A percentile compares a stretch with the other conserved stretches of the same genome.
Conservation (phyloP, 2,329 filamentous ascomycete genomes). For the Fusarium drepaniforme region DNA sequence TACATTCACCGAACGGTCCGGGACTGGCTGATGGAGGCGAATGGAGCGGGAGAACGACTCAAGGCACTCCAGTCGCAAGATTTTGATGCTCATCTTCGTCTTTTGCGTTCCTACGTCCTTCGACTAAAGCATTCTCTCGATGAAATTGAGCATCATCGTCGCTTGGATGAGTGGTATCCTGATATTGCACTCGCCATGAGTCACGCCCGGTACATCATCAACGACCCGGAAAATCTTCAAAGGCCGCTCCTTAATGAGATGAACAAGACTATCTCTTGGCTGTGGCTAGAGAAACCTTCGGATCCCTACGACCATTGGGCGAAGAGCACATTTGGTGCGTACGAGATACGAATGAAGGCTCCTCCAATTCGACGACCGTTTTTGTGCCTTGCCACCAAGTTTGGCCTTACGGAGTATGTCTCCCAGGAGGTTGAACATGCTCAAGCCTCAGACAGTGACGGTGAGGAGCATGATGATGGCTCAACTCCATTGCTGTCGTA, state of each 20-base stretch:
- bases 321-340: slow-evolving; percentile 46
- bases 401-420: slow-evolving; percentile 48
- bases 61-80: background rate
- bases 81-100: slow-evolving; percentile 49
- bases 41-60: slow-evolving; percentile 38
- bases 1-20: slow-evolving; percentile 52
- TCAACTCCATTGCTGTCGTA: slow-evolving; percentile 48
- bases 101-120: slow-evolving; percentile 49
- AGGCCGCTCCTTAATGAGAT: slow-evolving; percentile 35
- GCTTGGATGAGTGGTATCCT: slow-evolving; percentile 54
- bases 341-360: slow-evolving; percentile 47
- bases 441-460: background rate
- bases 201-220: slow-evolving; percentile 47
- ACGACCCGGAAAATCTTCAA: slow-evolving; percentile 28
- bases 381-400: slow-evolving; percentile 48
- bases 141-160: slow-evolving; percentile 51
- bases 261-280: slow-evolving; percentile 45
- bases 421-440: slow-evolving; percentile 30
- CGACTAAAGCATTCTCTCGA: slow-evolving; percentile 50
- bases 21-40: slow-evolving; percentile 47
- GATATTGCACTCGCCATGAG: slow-evolving; percentile 53
- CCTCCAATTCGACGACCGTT: slow-evolving; percentile 47
- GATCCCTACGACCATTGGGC: slow-evolving; percentile 51
- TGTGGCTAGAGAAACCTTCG: slow-evolving; percentile 44
- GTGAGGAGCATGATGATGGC: slow-evolving; percentile 4